phyloP scores from a whole-genome alignment of 805 yeast species.

The Metschnikowia kunwiensis region DNA sequence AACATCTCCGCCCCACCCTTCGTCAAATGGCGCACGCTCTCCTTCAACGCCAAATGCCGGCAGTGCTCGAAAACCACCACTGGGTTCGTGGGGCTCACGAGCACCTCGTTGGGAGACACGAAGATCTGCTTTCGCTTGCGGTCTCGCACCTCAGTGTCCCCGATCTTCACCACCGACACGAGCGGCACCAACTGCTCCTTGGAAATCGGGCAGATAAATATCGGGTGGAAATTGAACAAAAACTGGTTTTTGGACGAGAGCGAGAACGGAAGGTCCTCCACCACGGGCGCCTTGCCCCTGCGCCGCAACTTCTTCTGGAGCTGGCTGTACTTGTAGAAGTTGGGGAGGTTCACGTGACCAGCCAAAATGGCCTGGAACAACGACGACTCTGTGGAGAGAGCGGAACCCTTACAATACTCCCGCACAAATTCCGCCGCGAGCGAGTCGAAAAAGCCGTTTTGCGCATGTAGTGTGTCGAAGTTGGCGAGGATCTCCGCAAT shows the following conservation, averaged over 20 bases:
- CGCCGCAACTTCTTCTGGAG: conserved; percentile 32
- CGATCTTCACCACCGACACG: conserved; percentile 10
- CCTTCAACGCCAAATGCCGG: conserved; percentile 41
- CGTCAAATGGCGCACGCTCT: conserved; percentile 41
- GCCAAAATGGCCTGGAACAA: conserved; percentile 40
- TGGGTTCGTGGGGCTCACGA: conserved; percentile 26
- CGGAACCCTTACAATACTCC: conserved; percentile 36
- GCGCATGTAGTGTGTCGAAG: conserved; percentile 28
- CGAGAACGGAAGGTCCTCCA: conserved; percentile 39
- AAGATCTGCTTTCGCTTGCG: conserved; percentile 12
- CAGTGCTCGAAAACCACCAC: conserved; percentile 42
- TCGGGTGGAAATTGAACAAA: conserved; percentile 41
- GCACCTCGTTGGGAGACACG: conserved; percentile 11
- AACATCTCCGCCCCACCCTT: conserved; percentile 38
- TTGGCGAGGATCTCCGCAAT: conserved; percentile 30
- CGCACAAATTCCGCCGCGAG: conserved; percentile 41
- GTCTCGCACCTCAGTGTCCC: conserved; percentile 14
- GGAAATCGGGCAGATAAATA: conserved; percentile 45
- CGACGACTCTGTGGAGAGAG: conserved; percentile 39
- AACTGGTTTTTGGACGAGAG: conserved; percentile 39
- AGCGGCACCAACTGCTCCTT: conserved; percentile 42
- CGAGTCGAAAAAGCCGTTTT: conserved; percentile 31
- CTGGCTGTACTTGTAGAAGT: conserved; percentile 39
- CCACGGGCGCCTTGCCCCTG: neutral
- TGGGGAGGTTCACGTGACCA: conserved; percentile 41